Evolutionary conservation across 768 basidiomycete species (phyloP), one percentile per base, ranked within the genome.

Genomic region (Strobilomyces confusus): DNA sequence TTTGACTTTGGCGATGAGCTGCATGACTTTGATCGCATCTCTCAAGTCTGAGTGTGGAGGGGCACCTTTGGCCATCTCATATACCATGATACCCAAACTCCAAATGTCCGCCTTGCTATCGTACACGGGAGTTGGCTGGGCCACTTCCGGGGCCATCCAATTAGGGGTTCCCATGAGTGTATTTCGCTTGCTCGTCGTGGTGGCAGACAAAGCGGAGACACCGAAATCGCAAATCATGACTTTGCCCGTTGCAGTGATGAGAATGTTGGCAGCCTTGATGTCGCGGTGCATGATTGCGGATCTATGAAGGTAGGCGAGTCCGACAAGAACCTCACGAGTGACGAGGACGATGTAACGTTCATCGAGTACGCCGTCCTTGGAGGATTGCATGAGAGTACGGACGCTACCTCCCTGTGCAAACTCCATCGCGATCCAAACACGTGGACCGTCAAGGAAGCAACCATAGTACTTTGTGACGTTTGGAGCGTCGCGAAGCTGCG

Each of bases 91-190:
- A 6, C 97, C 97, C 52, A 99, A 73, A 64, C 92, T 94, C 97
- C 97, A 98, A 40, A 99, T 92, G 64, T 99, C 97, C 3, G 95
- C 97, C 68, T 97, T 98, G 48, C 90, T 89, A 65, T 99, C 95
- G 70, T 99, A 98, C 40, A 85, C 79, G n/a, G 92, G 83, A 12
- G 89, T 86, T 11, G 80, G 79, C 58, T 92, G 89, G 15, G 95
- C 91, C 4, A 98, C 93, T 70, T 99, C 97, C 0, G 97, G 97
- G 0, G 97, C 97, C 97, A 99, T 99, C 95, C 95, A 98, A 67
- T 97, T 92, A 0, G 95, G 95, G 2, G 97, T 98, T 2, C 97
- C 97, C 56, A 95, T 92, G 64, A 98, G 82, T 0, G 97, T 99
- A 48, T 95, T 93, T 22, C 97, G 84, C 69, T 98, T 98, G 69